Base-by-base conservation (phyloP, 2,329 filamentous ascomycete genomes). In the Didymellaceae sp. region DNA sequence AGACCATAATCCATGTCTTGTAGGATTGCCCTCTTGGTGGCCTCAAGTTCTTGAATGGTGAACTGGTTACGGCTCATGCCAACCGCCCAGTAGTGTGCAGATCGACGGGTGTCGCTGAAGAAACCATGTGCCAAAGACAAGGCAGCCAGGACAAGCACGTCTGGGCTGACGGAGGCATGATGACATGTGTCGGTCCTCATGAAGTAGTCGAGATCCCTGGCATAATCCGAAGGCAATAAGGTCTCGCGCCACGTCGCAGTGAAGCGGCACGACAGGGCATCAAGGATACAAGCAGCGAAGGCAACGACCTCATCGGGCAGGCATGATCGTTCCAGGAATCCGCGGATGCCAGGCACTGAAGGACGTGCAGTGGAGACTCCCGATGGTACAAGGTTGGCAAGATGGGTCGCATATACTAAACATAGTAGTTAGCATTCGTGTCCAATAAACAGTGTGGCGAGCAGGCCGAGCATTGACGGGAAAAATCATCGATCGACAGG, bases 281-380 rank as follows among this genome's bases (percentile, higher is more conserved):
- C 71, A 13, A 75, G 63, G 35, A 75, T 62, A 40, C 73, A 75
- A 1, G 67, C 71, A 11, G 71, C 63, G 52, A 74, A 73, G 21
- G 68, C 73, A 37, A 75, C 52, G 16, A 70, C 64, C 40, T 73
- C 68, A 32, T 67, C 57, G 2, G 72, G 65, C 37, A 74, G 62
- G 5, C 58, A 52, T 22, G 70, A 65, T 35, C 71, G 62, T 20
- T 56, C 55, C 39, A 75, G 58, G 41, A 68, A 70, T 3, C 56
- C 58, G 18, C 60, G 35, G 43, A 74, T 66, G 30, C 55, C 50
- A 4, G 63, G 45, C 22, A 59, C 52, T 32, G 63, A 66, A 20
- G 69, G 62, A 5, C 63, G 63, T 28, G 57, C 61, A 18, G 61
- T 52, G 55, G 63, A 68, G 48, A 65, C 63, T 31, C 70, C 70